Conservation (phyloP, 2,329 filamentous ascomycete genomes). For the Hymenoscyphus fructigenus region DNA sequence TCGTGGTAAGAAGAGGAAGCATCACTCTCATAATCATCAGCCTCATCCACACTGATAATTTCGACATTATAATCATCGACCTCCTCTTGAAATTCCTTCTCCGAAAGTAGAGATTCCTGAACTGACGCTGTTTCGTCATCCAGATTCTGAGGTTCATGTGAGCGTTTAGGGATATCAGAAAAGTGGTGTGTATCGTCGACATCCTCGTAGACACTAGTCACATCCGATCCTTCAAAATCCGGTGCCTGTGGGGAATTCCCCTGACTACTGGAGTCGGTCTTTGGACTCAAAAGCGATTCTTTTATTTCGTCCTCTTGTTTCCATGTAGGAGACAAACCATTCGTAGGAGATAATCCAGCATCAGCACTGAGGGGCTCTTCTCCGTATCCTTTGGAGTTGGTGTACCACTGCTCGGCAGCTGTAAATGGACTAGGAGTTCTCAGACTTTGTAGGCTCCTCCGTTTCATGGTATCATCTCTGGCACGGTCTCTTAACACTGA, state of each 20-base stretch:
- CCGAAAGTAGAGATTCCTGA: conserved; percentile 17
- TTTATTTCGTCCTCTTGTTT: conserved; percentile 23
- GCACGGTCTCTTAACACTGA: conserved; percentile 64
- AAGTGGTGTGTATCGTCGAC: conserved; percentile 23
- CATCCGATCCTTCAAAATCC: conserved; percentile 28
- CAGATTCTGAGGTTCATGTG: conserved; percentile 15
- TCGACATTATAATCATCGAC: conserved; percentile 40
- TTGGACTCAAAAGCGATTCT: conserved; percentile 2
- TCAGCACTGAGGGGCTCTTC: conserved; percentile 28
- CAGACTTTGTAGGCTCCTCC: conserved; percentile 61
- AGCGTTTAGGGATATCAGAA: conserved; percentile 10
- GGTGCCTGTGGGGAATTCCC: conserved; percentile 8
- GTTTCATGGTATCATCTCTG: conserved; percentile 61
- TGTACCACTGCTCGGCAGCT: conserved; percentile 38
- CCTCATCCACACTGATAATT: conserved; percentile 36
- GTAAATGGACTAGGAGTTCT: conserved; percentile 53
- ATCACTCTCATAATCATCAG: conserved; percentile 54
- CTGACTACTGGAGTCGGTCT: conserved; percentile 1
- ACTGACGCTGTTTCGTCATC: conserved; percentile 15
- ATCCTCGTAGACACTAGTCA: conserved; percentile 35
- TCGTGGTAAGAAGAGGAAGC: conserved; percentile 62
- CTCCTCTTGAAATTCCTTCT: conserved; percentile 38
- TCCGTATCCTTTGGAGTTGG: conserved; percentile 27
- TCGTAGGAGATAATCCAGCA: conserved; percentile 25
- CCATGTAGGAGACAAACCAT: conserved; percentile 23